phyloP scores from a whole-genome alignment of 805 yeast species.

The Debaryomyces tyrocola region DNA sequence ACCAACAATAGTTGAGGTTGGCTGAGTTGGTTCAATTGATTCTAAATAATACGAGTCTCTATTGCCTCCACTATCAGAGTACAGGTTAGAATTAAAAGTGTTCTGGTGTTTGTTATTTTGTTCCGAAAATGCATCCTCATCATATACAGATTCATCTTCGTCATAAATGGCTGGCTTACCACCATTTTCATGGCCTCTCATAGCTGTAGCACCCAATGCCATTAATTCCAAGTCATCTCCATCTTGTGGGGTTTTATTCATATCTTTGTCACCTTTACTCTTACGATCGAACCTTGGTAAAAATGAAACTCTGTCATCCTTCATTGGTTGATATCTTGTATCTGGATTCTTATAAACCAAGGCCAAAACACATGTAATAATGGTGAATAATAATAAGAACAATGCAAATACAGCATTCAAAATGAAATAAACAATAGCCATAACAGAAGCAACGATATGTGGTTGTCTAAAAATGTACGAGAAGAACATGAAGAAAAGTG shows the following conservation, averaged over 20 bases:
- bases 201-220: conserved; percentile 70
- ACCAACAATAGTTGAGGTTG: conserved; percentile 43
- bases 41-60: conserved; percentile 30
- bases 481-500: conserved; percentile 86
- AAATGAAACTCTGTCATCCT: conserved; percentile 95
- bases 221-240: conserved; percentile 60
- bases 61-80: conserved; percentile 15
- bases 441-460: conserved; percentile 83
- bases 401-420: conserved; percentile 88
- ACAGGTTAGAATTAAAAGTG: conserved; percentile 7
- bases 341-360: conserved; percentile 90
- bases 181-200: conserved; percentile 57
- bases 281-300: conserved; percentile 61
- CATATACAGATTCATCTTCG: conserved; percentile 33
- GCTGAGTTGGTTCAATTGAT: conserved; percentile 41
- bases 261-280: conserved; percentile 14
- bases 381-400: conserved; percentile 77
- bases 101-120: conserved; percentile 10
- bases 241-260: conserved; percentile 17
- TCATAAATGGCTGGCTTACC: conserved; percentile 23
- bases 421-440: conserved; percentile 87
- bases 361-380: conserved; percentile 85
- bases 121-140: conserved; percentile 21
- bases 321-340: conserved; percentile 91
- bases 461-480: conserved; percentile 83